phyloP scores from a whole-genome alignment of 2,329 filamentous ascomycete genomes.

The Trichoderma atrobrunneum region DNA sequence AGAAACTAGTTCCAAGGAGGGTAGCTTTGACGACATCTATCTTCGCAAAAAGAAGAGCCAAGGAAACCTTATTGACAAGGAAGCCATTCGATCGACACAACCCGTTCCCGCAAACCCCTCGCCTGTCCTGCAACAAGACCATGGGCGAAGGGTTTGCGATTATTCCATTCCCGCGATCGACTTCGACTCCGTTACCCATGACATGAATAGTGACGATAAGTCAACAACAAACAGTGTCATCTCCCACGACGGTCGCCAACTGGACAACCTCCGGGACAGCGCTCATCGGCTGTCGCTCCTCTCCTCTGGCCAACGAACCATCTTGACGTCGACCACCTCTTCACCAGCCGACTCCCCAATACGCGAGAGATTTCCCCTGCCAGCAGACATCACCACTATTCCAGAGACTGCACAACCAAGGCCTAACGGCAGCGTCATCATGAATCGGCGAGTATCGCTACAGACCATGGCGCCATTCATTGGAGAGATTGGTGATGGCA shows the following conservation, averaged over 20 bases:
- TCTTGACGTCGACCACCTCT: conserved; percentile 57
- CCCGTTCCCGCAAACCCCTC: conserved; percentile 20
- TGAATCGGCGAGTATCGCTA: conserved; percentile 51
- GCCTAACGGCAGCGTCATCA: conserved; percentile 53
- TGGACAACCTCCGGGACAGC: conserved; percentile 57
- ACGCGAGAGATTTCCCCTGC: conserved; percentile 46
- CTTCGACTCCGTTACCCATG: conserved; percentile 30
- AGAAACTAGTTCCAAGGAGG: conserved; percentile 29
- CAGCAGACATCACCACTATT: conserved; percentile 23
- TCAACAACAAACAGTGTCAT: conserved; percentile 56
- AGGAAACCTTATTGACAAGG: conserved; percentile 46
- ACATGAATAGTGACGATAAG: conserved; percentile 50
- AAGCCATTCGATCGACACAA: conserved; percentile 47
- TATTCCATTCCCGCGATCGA: conserved; percentile 22
- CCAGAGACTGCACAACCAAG: conserved; percentile 40
- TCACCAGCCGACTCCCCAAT: conserved; percentile 58
- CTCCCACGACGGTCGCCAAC: conserved; percentile 57
- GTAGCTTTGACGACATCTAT: conserved; percentile 34
- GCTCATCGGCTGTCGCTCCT: conserved; percentile 57
- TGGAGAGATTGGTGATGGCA: conserved; percentile 29
- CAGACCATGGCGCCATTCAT: conserved; percentile 45
- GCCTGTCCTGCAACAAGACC: conserved; percentile 19
- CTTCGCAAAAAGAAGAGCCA: conserved; percentile 44
- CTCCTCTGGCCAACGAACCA: conserved; percentile 59
- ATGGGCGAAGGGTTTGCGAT: conserved; percentile 18